A percentile compares a stretch with the other conserved stretches of the same genome.
Evolutionary conservation across 73 alveolate species (phyloP).

Genomic region (Uronychia binucleata): DNA sequence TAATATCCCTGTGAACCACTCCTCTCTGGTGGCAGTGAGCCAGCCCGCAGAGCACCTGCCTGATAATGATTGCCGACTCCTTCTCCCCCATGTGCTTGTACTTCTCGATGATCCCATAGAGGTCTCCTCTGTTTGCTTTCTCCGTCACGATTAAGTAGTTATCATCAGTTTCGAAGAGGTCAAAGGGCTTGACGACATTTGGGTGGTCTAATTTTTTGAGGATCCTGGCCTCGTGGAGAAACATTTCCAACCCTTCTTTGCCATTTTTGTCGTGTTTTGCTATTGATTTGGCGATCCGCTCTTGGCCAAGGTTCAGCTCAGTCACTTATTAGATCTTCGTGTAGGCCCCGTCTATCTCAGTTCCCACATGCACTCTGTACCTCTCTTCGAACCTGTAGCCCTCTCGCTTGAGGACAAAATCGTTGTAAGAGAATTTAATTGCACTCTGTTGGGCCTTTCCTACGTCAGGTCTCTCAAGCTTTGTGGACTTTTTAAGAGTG

Average conservation of each 20-base stretch:
- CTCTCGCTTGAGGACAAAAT: background rate
- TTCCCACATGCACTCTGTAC: background rate
- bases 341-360: background rate
- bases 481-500: background rate
- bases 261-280: constrained; percentile 36
- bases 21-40: constrained; percentile 64
- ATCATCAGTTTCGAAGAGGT: constrained; percentile 62
- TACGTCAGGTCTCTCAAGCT: background rate
- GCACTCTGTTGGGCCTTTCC: background rate
- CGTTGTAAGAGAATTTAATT: background rate
- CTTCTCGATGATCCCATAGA: constrained; percentile 58
- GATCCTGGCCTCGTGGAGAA: constrained; percentile 66
- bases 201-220: constrained; percentile 83
- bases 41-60: constrained; percentile 69
- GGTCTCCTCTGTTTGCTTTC: constrained; percentile 66
- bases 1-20: constrained; percentile 77
- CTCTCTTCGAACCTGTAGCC: background rate
- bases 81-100: constrained; percentile 55
- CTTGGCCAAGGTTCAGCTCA: constrained; percentile 17
- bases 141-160: constrained; percentile 75
- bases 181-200: constrained; percentile 70
- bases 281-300: constrained; percentile 76
- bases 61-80: constrained; percentile 64
- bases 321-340: background rate
- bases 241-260: constrained; percentile 14